Evolutionary conservation across 2,329 filamentous ascomycete genomes (phyloP).

Genomic region (Fusarium dlaminii): DNA sequence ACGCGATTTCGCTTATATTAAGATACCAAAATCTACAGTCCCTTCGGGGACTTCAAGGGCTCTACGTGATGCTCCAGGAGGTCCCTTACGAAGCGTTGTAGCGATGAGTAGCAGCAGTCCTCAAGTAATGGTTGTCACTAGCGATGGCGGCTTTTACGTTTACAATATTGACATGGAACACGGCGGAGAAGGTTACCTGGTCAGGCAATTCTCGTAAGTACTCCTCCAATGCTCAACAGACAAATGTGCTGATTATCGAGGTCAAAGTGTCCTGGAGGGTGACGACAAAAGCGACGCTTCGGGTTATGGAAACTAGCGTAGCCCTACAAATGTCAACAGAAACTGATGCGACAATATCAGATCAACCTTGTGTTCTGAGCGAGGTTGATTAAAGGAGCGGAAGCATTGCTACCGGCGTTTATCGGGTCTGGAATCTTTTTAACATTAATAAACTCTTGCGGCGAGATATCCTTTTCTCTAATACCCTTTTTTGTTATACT

Average conservation of each 20-base stretch:
- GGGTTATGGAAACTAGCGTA: conserved; percentile 49
- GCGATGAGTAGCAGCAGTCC: conserved; percentile 95
- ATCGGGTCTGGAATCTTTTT: background rate
- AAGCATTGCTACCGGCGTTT: conserved; percentile 31
- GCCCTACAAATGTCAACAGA: background rate
- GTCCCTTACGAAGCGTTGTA: conserved; percentile 86
- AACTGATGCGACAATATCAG: background rate
- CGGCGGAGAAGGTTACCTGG: conserved; percentile 89
- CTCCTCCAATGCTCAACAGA: background rate
- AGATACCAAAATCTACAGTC: conserved; percentile 73
- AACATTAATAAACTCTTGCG: background rate
- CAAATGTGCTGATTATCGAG: conserved; percentile 1
- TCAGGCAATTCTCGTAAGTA: conserved; percentile 92
- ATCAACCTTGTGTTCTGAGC: background rate
- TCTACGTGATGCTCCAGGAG: conserved; percentile 47
- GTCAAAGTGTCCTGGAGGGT: conserved; percentile 60
- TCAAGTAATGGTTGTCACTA: conserved; percentile 98
- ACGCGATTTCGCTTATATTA: conserved; percentile 96
- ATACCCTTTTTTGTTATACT: conserved; percentile 13
- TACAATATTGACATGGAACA: conserved; percentile 96
- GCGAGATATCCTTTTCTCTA: conserved; percentile 6
- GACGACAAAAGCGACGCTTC: conserved; percentile 65
- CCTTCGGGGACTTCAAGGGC: conserved; percentile 28
- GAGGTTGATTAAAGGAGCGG: conserved; percentile 2
- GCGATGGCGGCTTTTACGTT: conserved; percentile 92